Base-by-base conservation (phyloP, 768 basidiomycete genomes). In the Tricholoma matsutake region DNA sequence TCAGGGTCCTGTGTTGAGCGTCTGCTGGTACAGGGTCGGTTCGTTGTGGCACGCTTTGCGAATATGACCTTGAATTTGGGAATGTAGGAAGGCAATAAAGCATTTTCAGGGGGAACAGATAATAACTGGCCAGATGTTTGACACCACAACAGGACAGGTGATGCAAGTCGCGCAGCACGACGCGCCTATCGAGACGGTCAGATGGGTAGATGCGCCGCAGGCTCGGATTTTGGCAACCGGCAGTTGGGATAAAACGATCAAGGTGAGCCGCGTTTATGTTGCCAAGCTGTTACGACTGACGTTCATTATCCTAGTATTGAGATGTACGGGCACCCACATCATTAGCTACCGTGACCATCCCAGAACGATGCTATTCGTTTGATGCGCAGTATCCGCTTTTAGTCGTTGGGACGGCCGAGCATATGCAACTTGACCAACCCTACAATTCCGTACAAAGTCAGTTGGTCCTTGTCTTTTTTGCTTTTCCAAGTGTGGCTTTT, bases 231-330 rank as follows among this genome's bases (percentile, higher is more conserved):
- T 96, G 22, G 92, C 88, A 9, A 98, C 96, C 1, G 97, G 95
- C 6, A 94, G 94, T 58, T 99, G 97, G 97, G 96, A 99, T 74
- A 96, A 96, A 76, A 96, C 93, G 2, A 75, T 98, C 71, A 96
- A 95, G 82, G 96, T 95, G 64, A 59, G 76, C 69, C 2, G 62
- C 62, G 25, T 62, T 37, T 37, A 29, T 55, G 45, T 54, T 58
- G 1, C 51, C 51, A 54, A 61, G 32, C 35, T 54, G 16, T 28
- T 35, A 37, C 49, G 3, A 8, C n/a, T 18, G 16, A 28, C 11
- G 2, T 41, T 35, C 25, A 32, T 60, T 3, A 29, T 20, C 3
- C 11, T 67, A 97, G 94, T 97, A 97, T 68, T 98, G 96, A 96
- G 94, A 97, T 74, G 73, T 95, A 61, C 85, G 93, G 34, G 79